These are phyloP conservation scores for Trichoderma asperelloides DNA, from an alignment of 495 filamentous ascomycete genomes.

Conservation along the genomic window DNA sequence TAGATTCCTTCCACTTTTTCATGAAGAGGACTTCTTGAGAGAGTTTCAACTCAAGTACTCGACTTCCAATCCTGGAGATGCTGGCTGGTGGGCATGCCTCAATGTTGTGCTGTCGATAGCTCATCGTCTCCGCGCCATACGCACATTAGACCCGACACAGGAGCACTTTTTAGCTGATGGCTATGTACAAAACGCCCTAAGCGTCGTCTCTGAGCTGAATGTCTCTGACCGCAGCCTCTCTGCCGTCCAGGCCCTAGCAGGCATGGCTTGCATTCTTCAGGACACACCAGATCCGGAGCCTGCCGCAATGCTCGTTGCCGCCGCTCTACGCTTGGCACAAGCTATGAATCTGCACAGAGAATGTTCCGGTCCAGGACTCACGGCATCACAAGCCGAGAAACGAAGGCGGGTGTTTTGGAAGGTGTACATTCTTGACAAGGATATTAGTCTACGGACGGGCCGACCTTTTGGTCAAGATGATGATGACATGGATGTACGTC, in stretches of 20 bases:
- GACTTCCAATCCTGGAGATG: slow-evolving; percentile 1
- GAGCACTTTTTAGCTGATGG: slow-evolving; percentile 4
- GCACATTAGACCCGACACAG: background rate
- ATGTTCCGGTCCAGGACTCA: background rate
- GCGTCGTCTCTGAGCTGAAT: slow-evolving; percentile 9
- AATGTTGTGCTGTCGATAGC: slow-evolving; percentile 11
- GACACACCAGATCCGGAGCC: slow-evolving; percentile 6
- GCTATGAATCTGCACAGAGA: slow-evolving; percentile 10
- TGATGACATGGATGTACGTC: slow-evolving; percentile 15
- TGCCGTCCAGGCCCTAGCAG: slow-evolving; percentile 8
- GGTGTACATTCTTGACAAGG: slow-evolving; percentile 16
- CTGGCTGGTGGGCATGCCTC: slow-evolving; percentile 11
- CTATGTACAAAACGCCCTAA: slow-evolving; percentile 10
- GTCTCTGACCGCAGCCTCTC: slow-evolving; percentile 2
- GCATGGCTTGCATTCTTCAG: slow-evolving; percentile 10
- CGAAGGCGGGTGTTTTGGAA: slow-evolving; percentile 17
- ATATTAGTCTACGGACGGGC: slow-evolving; percentile 15
- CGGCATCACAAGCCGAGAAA: slow-evolving; percentile 31
- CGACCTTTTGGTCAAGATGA: slow-evolving; percentile 10
- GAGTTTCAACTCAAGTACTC: slow-evolving; percentile 7
- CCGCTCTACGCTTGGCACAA: slow-evolving; percentile 9
- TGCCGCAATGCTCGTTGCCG: slow-evolving; percentile 7
- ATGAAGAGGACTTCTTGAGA: slow-evolving; percentile 10
- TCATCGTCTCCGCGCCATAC: slow-evolving; percentile 10
- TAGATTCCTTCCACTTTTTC: slow-evolving; percentile 10